Base-by-base conservation (phyloP, 768 basidiomycete species). In the Boletus tylopilopsis region DNA sequence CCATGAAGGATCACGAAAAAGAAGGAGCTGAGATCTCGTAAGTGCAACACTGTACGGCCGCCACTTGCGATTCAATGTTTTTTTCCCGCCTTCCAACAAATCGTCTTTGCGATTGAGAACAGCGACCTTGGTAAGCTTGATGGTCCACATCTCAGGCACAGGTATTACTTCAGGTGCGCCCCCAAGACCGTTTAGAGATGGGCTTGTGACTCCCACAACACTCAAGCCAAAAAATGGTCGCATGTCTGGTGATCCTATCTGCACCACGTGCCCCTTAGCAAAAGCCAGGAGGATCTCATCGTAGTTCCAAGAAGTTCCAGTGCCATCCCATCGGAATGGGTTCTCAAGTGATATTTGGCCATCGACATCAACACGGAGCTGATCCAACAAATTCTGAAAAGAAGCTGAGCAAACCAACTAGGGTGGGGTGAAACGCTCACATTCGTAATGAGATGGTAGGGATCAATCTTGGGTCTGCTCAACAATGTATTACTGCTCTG, bases 21-120 rank as follows among this genome's bases (percentile, higher is more conserved):
- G 87, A 38, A 97, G 76, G 5, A 99, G 74, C 60, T 97, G 95
- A 5, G 92, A 94, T 22, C 83, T 86, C 4, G 93, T 94, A 48
- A 99, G 74, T 42, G 94, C 75, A 9, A 93, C 88, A 53, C 82
- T 85, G 78, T 85, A 94, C 11, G 80, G 70, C 59, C 78, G 85
- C 96, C 96, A 98, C 71, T 94, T 98, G 42, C 91, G 78, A 60
- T 78, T 85, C 39, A 73, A 70, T 1, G 84, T 73, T 58, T 84
- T 91, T 68, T 79, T 90, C 12, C 91, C 89, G 4, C 87, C 82
- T 55, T 89, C 87, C 7, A 80, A 54, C 1, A 81, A 61, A 55
- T 94, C 93, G 49, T 88, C 87, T 69, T 94, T 96, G 49, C 93
- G 78, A 52, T 79, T 81, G 49, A 99, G 74, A 23, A 87, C 60